These are phyloP conservation scores for Didymella exigua DNA, from an alignment of 2,329 filamentous ascomycete genomes.

Conservation along the genomic window DNA sequence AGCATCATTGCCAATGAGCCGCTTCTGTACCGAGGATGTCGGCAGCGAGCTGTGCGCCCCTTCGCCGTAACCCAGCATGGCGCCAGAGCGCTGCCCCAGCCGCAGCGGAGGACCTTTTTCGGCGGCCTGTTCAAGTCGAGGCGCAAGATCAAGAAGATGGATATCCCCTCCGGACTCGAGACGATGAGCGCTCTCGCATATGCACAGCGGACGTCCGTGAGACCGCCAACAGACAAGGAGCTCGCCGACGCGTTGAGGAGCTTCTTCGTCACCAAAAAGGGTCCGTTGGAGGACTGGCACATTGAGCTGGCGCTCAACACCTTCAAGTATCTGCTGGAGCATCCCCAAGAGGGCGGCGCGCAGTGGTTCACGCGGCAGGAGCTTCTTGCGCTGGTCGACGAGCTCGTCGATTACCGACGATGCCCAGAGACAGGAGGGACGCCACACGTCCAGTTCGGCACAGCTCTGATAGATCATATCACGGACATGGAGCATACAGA, in stretches of 20 bases:
- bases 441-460: conserved; percentile 50
- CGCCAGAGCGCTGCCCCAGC: conserved; percentile 19
- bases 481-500: conserved; percentile 3
- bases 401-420: conserved; percentile 22
- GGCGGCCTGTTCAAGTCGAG: conserved; percentile 68
- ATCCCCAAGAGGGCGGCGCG: conserved; percentile 28
- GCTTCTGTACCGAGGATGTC: conserved; percentile 53
- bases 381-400: conserved; percentile 20
- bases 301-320: conserved; percentile 65
- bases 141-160: conserved; percentile 63
- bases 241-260: conserved; percentile 62
- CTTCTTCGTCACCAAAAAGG: conserved; percentile 36
- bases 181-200: conserved; percentile 72
- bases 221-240: conserved; percentile 67
- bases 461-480: conserved; percentile 38
- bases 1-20: conserved; percentile 60
- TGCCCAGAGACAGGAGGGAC: conserved; percentile 46
- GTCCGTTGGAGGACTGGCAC: conserved; percentile 37
- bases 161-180: conserved; percentile 73
- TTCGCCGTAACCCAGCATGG: conserved; percentile 29
- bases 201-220: conserved; percentile 65
- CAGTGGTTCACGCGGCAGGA: conserved; percentile 41
- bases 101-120: conserved; percentile 65
- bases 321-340: conserved; percentile 63
- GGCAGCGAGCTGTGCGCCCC: conserved; percentile 43